Percentiles rank a stretch among this genome's conserved stretches.
phyloP scores from a whole-genome alignment of 1,284 basidiomycete species.

The Pseudozyma thailandica region DNA sequence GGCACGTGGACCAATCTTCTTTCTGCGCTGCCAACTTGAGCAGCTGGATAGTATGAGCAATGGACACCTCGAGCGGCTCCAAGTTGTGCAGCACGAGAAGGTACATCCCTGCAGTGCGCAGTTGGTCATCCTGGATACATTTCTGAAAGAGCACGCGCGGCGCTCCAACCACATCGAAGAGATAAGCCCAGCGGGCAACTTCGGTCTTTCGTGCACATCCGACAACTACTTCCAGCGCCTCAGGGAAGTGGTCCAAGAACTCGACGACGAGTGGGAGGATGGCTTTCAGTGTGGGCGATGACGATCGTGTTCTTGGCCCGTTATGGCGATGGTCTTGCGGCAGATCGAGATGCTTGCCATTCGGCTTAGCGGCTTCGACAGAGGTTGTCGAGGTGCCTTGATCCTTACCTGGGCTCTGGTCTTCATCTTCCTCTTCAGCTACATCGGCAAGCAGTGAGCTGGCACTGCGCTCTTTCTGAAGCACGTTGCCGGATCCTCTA shows the following conservation, averaged over 20 bases:
- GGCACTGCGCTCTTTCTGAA: slow-evolving; percentile 39
- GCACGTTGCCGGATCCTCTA: slow-evolving; percentile 31
- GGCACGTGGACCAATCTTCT: slow-evolving; percentile 53
- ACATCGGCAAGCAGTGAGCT: slow-evolving; percentile 47
- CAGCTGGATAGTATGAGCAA: slow-evolving; percentile 54
- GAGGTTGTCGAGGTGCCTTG: not conserved
- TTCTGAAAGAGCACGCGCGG: slow-evolving; percentile 90
- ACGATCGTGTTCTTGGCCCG: not conserved
- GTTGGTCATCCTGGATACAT: slow-evolving; percentile 78
- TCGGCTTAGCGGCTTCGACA: not conserved
- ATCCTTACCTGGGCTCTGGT: not conserved
- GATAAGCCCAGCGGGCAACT: slow-evolving; percentile 84
- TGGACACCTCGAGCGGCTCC: slow-evolving; percentile 78
- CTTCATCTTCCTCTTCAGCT: slow-evolving; percentile 24
- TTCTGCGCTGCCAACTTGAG: slow-evolving; percentile 49
- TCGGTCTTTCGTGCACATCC: slow-evolving; percentile 97
- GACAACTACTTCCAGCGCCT: slow-evolving; percentile 89
- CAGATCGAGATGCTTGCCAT: slow-evolving; percentile 19
- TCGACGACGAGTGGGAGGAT: slow-evolving; percentile 80
- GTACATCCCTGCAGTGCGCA: slow-evolving; percentile 92
- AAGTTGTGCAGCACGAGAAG: slow-evolving; percentile 91
- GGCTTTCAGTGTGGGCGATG: slow-evolving; percentile 57
- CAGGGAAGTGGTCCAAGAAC: slow-evolving; percentile 94
- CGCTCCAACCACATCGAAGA: slow-evolving; percentile 90
- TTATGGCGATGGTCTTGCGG: slow-evolving; percentile 1